A percentile compares a stretch with the other conserved stretches of the same genome.
These are phyloP conservation scores for Orobanche coerulescens DNA, from an alignment of 257 asterid genomes.

Conservation along the genomic window DNA sequence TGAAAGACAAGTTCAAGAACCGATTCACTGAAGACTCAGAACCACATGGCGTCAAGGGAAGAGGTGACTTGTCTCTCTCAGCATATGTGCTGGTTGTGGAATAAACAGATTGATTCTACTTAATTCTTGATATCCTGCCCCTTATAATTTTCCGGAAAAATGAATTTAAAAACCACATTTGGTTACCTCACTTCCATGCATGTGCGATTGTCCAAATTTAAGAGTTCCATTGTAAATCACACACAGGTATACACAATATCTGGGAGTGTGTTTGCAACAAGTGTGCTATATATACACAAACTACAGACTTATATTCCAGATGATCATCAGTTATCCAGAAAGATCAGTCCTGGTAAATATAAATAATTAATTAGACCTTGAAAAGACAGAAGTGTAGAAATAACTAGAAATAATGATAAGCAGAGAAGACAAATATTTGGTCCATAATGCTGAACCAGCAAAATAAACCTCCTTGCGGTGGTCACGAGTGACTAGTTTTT, in stretches of 20 bases:
- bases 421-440: constrained; percentile 17
- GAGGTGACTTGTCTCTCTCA: neutral
- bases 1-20: neutral
- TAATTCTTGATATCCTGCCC: neutral
- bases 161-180: neutral
- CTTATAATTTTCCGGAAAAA: neutral
- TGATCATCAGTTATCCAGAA: constrained; percentile 6
- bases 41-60: neutral
- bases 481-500: constrained; percentile 83
- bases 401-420: constrained; percentile 18
- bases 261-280: neutral
- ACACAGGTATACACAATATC: neutral
- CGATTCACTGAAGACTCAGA: neutral
- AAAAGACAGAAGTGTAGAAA: constrained; percentile 21
- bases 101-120: neutral
- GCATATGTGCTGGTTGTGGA: neutral
- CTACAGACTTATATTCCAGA: constrained; percentile 1
- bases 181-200: constrained; percentile 5
- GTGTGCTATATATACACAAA: neutral
- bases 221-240: neutral
- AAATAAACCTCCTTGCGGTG: constrained; percentile 87
- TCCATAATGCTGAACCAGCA: constrained; percentile 30
- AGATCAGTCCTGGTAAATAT: constrained; percentile 1
- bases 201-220: constrained; percentile 4
- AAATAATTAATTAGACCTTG: constrained; percentile 1